phyloP scores from a whole-genome alignment of 495 filamentous ascomycete genomes.

The Thermochaetoides thermophila region DNA sequence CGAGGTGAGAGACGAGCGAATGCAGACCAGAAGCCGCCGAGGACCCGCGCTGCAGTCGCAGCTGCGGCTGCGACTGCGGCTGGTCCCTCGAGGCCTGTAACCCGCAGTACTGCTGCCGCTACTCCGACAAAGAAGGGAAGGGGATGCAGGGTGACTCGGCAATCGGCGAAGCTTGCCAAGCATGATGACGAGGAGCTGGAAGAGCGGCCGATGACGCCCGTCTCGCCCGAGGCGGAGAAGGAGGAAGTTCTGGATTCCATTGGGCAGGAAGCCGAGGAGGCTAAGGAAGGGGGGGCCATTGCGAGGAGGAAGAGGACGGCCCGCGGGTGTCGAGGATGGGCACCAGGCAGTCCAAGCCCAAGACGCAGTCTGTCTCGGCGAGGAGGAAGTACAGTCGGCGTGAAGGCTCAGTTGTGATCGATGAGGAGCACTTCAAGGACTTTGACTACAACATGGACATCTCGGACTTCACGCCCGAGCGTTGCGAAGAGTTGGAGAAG shows the following conservation, averaged over 20 bases:
- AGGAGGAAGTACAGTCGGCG: slow-evolving; percentile 69
- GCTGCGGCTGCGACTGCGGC: too few relatives aligned
- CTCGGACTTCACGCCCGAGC: slow-evolving; percentile 73
- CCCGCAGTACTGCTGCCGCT: slow-evolving; percentile 10
- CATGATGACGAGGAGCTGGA: slow-evolving; percentile 20
- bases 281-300: slow-evolving; percentile 32
- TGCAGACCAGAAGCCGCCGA: slow-evolving; percentile 42
- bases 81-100: slow-evolving; percentile 13
- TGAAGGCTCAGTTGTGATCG: slow-evolving; percentile 55
- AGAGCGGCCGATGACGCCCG: slow-evolving; percentile 39
- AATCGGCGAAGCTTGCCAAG: slow-evolving; percentile 13
- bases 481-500: slow-evolving; percentile 85
- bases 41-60: slow-evolving; percentile 15
- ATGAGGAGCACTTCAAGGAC: slow-evolving; percentile 72
- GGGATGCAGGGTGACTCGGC: slow-evolving; percentile 12
- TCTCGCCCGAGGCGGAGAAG: slow-evolving; percentile 32
- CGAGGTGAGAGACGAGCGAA: slow-evolving; percentile 77
- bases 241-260: slow-evolving; percentile 31
- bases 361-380: slow-evolving; percentile 40
- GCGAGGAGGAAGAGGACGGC: slow-evolving; percentile 19
- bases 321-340: slow-evolving; percentile 27
- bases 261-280: slow-evolving; percentile 27
- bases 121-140: slow-evolving; percentile 22
- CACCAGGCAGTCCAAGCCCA: slow-evolving; percentile 29
- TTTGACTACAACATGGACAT: slow-evolving; percentile 82